These are phyloP conservation scores for Candida multigemmis DNA, from an alignment of 805 yeast genomes.

Conservation along the genomic window DNA sequence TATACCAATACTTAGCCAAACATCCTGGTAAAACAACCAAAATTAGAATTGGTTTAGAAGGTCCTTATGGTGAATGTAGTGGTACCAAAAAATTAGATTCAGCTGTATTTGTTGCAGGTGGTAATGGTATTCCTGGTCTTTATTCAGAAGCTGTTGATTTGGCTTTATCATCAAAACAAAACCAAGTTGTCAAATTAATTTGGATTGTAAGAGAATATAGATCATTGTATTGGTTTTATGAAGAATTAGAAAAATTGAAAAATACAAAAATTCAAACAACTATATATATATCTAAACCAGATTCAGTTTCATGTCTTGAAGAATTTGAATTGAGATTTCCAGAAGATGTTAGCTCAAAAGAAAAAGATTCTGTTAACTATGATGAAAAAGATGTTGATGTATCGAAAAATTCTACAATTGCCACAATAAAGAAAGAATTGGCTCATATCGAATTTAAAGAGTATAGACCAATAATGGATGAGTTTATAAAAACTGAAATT, in stretches of 20 bases:
- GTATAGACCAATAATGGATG: constrained; percentile 41
- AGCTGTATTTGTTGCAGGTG: constrained; percentile 60
- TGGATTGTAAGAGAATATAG: constrained; percentile 56
- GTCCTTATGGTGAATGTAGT: constrained; percentile 57
- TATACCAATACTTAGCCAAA: constrained; percentile 14
- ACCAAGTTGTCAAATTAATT: constrained; percentile 29
- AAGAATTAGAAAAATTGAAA: constrained; percentile 24
- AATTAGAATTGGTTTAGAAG: constrained; percentile 40
- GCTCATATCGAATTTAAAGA: constrained; percentile 29
- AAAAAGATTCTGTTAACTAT: constrained; percentile 3
- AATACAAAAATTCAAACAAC: constrained; percentile 15
- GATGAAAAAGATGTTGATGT: constrained; percentile 4
- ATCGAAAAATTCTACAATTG: constrained; percentile 2
- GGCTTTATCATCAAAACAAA: constrained; percentile 8
- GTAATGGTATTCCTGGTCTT: constrained; percentile 63
- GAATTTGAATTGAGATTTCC: neutral
- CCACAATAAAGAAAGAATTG: constrained; percentile 8
- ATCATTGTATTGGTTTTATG: constrained; percentile 39
- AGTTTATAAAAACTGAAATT: constrained; percentile 27
- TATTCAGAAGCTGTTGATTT: constrained; percentile 28
- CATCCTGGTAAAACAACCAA: constrained; percentile 17
- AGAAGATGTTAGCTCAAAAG: constrained; percentile 1
- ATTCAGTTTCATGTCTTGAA: constrained; percentile 2
- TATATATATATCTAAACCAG: constrained; percentile 19
- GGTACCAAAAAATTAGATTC: constrained; percentile 43